These are phyloP conservation scores for Chenopodium formosanum DNA, from an alignment of 148 eudicot species.

Conservation along the genomic window DNA sequence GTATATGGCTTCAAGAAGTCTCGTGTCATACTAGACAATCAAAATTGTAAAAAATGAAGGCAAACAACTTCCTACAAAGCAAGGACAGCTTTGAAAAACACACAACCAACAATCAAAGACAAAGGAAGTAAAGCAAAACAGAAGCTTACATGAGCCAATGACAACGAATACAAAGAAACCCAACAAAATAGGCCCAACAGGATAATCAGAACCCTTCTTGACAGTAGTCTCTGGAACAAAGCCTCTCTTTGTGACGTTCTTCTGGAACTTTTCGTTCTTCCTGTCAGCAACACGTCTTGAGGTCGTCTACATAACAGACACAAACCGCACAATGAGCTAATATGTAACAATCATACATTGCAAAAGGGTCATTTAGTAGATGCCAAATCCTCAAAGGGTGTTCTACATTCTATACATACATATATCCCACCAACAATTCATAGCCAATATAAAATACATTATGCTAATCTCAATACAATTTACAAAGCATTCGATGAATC, in stretches of 20 bases:
- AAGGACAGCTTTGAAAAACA: neutral
- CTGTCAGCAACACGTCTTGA: constrained; percentile 81
- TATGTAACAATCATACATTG: neutral
- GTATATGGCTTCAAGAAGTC: neutral
- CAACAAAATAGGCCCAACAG: constrained; percentile 75
- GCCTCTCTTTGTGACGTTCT: constrained; percentile 76
- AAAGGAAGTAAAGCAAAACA: neutral
- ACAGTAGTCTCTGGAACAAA: constrained; percentile 65
- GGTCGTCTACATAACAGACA: constrained; percentile 49
- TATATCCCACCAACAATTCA: neutral
- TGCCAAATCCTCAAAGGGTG: neutral
- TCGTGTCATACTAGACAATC: neutral
- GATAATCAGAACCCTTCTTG: constrained; percentile 66
- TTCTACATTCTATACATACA: neutral
- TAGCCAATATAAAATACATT: neutral
- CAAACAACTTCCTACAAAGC: neutral
- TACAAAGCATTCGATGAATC: neutral
- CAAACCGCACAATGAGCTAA: neutral
- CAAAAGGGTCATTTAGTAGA: neutral
- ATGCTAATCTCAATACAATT: neutral
- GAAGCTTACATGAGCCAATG: constrained; percentile 79
- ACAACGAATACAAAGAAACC: constrained; percentile 83
- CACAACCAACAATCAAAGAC: neutral
- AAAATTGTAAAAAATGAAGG: neutral
- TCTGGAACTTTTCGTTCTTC: constrained; percentile 72